Conservation (phyloP, 768 basidiomycete species). For the Leccinum sublutescens region DNA sequence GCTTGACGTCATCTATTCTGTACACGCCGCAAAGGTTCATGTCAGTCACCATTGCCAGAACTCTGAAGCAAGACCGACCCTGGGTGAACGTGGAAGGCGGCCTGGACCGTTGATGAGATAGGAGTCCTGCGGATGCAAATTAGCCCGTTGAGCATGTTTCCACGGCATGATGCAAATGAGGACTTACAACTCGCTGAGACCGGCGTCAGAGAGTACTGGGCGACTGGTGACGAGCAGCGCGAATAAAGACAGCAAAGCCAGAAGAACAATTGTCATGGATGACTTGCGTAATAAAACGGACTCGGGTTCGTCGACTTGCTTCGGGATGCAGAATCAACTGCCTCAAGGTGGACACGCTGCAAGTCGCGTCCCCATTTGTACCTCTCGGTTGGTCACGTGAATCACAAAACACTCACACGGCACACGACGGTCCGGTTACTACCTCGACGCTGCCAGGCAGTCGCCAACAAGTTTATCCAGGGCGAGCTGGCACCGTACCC, state of each 20-base stretch:
- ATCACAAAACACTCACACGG: conserved; percentile 1
- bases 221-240: conserved; percentile 45
- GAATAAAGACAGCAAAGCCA: conserved; percentile 40
- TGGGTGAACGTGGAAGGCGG: conserved; percentile 35
- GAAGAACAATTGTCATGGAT: conserved; percentile 37
- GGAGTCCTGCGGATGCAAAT: conserved; percentile 12
- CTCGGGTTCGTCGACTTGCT: conserved; percentile 8
- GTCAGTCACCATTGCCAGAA: conserved; percentile 12
- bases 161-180: conserved; percentile 6
- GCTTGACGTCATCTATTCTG: conserved; percentile 18
- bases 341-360: conserved; percentile 24
- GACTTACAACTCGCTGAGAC: conserved; percentile 31
- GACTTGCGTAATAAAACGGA: not conserved
- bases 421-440: conserved; percentile 6
- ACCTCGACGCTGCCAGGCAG: not conserved
- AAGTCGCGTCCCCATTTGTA: conserved; percentile 27
- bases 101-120: conserved; percentile 26
- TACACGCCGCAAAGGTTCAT: conserved; percentile 5
- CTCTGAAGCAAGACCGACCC: conserved; percentile 33
- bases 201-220: conserved; percentile 33
- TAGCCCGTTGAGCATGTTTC: conserved; percentile 14
- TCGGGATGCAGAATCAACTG: conserved; percentile 20
- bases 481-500: not conserved
- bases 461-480: not conserved
- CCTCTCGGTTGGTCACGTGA: conserved; percentile 22